These are phyloP conservation scores for Phaeoacremonium minimum DNA, from an alignment of 2,329 filamentous ascomycete genomes.

Conservation along the genomic window DNA sequence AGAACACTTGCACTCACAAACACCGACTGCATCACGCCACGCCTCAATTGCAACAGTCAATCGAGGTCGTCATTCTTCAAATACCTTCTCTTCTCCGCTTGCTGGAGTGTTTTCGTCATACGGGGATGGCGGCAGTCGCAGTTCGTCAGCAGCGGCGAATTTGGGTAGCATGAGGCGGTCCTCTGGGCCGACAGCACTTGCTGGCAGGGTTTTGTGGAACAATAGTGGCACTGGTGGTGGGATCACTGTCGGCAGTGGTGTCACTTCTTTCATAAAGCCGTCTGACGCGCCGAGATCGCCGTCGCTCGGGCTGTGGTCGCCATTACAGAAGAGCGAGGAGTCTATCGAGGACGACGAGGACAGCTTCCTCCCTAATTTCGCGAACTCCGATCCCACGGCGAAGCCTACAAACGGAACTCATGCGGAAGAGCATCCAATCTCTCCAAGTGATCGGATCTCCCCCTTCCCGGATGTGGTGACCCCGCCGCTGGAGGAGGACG, in stretches of 20 bases:
- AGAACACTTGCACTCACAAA: slow-evolving; percentile 60
- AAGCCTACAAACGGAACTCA: too few species aligned
- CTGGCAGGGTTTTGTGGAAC: slow-evolving; percentile 6
- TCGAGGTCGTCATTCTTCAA: slow-evolving; percentile 34
- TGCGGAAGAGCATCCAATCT: too few species aligned
- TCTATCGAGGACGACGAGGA: slow-evolving; percentile 40
- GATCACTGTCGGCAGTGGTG: slow-evolving; percentile 33
- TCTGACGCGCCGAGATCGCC: slow-evolving; percentile 28
- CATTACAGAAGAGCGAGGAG: slow-evolving; percentile 22
- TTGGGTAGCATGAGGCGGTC: slow-evolving; percentile 27
- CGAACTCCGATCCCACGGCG: slow-evolving; percentile 18
- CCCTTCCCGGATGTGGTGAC: too few species aligned
- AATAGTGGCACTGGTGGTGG: slow-evolving; percentile 22
- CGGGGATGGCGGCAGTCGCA: slow-evolving; percentile 30
- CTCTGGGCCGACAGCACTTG: slow-evolving; percentile 12
- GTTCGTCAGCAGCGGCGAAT: slow-evolving; percentile 38
- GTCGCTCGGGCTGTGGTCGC: slow-evolving; percentile 45
- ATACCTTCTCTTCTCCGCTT: slow-evolving; percentile 30
- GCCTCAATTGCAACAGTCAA: slow-evolving; percentile 25
- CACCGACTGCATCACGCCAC: slow-evolving; percentile 24
- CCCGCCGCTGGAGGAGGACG: too few species aligned
- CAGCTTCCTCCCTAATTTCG: slow-evolving; percentile 49
- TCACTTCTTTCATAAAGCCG: slow-evolving; percentile 23
- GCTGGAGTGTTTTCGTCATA: slow-evolving; percentile 13
- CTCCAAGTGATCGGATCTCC: too few species aligned